Conservation (phyloP, 148 eudicot species). For the Fagopyrum homotropicum region DNA sequence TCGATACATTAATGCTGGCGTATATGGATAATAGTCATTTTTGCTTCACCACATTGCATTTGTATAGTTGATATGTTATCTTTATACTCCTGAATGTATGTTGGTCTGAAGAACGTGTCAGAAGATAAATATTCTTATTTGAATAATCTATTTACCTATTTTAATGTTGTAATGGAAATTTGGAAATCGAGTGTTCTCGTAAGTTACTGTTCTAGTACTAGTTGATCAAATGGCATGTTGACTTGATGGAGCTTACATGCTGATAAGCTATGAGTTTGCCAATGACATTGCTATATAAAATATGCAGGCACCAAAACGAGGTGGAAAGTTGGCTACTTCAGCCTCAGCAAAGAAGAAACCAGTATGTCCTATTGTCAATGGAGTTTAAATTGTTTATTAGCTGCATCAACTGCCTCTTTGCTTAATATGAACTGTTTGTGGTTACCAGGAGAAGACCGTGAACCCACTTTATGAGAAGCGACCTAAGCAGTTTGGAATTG, state of each 20-base stretch:
- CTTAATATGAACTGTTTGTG: not conserved
- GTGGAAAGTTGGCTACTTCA: constrained; percentile 24
- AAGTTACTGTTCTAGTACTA: not conserved
- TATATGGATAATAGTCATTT: not conserved
- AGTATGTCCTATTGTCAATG: constrained; percentile 10
- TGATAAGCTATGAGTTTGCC: not conserved
- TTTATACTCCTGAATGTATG: not conserved
- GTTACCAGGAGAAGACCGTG: constrained; percentile 32
- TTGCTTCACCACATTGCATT: not conserved
- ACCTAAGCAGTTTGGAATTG: constrained; percentile 56
- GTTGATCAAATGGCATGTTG: not conserved
- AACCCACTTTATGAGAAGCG: constrained; percentile 55
- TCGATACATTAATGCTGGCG: not conserved
- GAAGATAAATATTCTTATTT: no score
- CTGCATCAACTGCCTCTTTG: not conserved
- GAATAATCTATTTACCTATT: no score
- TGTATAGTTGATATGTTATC: not conserved
- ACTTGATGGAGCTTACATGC: not conserved
- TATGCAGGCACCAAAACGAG: constrained; percentile 47
- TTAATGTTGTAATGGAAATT: no score
- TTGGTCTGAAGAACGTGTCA: not conserved
- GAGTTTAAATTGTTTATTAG: not conserved
- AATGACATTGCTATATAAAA: not conserved
- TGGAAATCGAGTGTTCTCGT: no score
- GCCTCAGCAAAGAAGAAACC: constrained; percentile 38